Conservation (phyloP, 441 rosid species). For the Syzygium syzygioides region DNA sequence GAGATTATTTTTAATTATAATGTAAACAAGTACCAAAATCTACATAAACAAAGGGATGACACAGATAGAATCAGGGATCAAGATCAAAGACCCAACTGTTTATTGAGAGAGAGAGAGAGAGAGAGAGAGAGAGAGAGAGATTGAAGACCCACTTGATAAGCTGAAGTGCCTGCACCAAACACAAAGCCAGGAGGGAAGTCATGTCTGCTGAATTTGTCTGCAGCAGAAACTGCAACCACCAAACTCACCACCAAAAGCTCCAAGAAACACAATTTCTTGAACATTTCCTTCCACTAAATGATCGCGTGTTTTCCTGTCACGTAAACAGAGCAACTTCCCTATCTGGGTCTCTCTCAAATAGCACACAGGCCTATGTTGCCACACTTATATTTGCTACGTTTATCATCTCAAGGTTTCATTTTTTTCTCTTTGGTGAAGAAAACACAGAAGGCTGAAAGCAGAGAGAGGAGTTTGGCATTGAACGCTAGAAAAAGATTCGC, state of each 20-base stretch:
- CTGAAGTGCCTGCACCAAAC: constrained; percentile 3
- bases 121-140: neutral
- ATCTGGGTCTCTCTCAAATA: neutral
- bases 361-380: neutral
- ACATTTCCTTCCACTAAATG: neutral
- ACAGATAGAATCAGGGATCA: neutral
- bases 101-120: neutral
- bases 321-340: neutral
- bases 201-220: neutral
- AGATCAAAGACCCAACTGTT: neutral
- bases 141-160: neutral
- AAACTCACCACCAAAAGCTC: neutral
- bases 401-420: neutral
- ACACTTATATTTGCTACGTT: neutral
- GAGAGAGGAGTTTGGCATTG: neutral
- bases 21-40: neutral
- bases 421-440: neutral
- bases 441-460: neutral
- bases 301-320: neutral
- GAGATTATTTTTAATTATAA: neutral
- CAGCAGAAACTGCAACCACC: neutral
- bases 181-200: constrained; percentile 5
- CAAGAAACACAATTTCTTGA: neutral
- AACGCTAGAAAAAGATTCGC: neutral
- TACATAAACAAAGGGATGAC: neutral